These are phyloP conservation scores for Blastobotrys aristatus DNA, from an alignment of 1,139 yeast genomes.

Conservation along the genomic window DNA sequence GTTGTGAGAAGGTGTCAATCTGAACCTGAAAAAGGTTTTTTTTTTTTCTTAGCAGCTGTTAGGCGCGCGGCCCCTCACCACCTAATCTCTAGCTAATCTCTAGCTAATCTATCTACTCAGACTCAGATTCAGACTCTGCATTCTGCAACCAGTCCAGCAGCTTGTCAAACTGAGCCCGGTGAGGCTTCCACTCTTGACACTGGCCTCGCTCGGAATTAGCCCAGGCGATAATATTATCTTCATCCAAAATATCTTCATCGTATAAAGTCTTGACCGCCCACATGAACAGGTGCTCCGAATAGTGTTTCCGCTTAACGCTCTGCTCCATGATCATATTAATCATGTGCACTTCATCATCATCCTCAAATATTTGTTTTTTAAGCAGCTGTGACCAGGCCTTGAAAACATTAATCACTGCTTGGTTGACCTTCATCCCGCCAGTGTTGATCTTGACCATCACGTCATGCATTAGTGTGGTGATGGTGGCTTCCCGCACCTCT, in stretches of 20 bases:
- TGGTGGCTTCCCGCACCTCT: constrained; percentile 82
- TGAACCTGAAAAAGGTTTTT: background rate
- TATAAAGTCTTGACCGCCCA: constrained; percentile 65
- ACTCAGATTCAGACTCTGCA: constrained; percentile 67
- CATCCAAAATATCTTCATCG: constrained; percentile 75
- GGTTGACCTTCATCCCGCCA: constrained; percentile 66
- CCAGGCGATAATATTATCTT: constrained; percentile 76
- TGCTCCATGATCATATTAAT: constrained; percentile 53
- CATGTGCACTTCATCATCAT: constrained; percentile 71
- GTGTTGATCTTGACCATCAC: constrained; percentile 69
- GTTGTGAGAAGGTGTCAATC: background rate
- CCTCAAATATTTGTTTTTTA: constrained; percentile 64
- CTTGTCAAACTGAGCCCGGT: constrained; percentile 60
- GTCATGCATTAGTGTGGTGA: constrained; percentile 63
- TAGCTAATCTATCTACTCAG: too few species aligned
- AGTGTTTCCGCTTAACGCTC: constrained; percentile 37
- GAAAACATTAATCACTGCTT: constrained; percentile 71
- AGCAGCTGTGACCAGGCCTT: constrained; percentile 48
- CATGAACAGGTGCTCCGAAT: constrained; percentile 52
- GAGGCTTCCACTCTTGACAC: constrained; percentile 28
- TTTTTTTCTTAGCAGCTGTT: background rate
- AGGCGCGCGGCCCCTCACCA: background rate
- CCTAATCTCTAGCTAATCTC: too few species aligned
- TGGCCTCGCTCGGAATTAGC: constrained; percentile 29
- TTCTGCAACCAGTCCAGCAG: constrained; percentile 84